A percentile compares a stretch with the other conserved stretches of the same genome.
Conservation (phyloP, 257 asterid species). For the Anisodus tanguticus region DNA sequence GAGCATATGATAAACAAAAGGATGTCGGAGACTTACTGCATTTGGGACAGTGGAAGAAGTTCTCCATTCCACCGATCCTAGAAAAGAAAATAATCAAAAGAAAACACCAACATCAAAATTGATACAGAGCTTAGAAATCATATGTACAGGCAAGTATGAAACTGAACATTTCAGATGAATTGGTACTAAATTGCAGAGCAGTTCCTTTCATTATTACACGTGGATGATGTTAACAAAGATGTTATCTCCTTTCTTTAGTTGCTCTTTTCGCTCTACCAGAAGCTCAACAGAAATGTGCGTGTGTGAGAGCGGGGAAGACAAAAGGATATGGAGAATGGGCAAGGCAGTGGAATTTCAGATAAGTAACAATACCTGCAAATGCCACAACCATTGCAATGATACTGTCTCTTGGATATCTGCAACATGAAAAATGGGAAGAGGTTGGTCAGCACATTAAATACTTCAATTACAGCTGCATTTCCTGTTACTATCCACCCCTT, state of each 20-base stretch:
- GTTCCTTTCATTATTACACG: neutral
- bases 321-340: neutral
- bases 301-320: neutral
- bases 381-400: slow-evolving; percentile 84
- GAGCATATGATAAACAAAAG: neutral
- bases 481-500: neutral
- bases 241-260: neutral
- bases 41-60: slow-evolving; percentile 71
- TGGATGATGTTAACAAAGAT: neutral
- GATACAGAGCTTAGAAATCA: neutral
- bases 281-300: neutral
- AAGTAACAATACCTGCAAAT: slow-evolving; percentile 71
- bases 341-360: neutral
- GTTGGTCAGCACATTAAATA: neutral
- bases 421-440: slow-evolving; percentile 25
- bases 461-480: neutral
- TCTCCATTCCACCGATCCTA: slow-evolving; percentile 75
- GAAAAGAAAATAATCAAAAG: slow-evolving; percentile 26
- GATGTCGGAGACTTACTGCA: slow-evolving; percentile 53
- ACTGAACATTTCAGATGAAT: neutral
- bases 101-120: neutral
- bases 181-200: neutral
- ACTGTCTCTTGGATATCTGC: slow-evolving; percentile 84
- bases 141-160: neutral
- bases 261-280: neutral